These are phyloP conservation scores for Colletotrichum neosansevieriae DNA, from an alignment of 2,329 filamentous ascomycete species.

Conservation along the genomic window DNA sequence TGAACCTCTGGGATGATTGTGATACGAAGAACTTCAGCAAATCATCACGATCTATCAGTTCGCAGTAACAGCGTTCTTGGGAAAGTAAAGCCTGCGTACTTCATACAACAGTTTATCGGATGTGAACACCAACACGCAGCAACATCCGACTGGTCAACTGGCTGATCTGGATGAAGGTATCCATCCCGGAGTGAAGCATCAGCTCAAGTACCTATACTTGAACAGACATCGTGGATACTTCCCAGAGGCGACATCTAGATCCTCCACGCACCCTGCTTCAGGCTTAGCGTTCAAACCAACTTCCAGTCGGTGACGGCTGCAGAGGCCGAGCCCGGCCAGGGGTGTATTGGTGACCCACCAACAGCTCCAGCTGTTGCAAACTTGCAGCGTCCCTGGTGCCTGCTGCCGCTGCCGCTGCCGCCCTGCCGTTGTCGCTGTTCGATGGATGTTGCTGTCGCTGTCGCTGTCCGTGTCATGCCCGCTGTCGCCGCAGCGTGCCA, in stretches of 20 bases:
- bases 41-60: no score
- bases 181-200: neutral
- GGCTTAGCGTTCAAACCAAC: conserved; percentile 8
- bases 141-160: no score
- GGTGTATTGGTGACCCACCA: neutral
- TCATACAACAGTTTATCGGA: no score
- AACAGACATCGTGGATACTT: neutral
- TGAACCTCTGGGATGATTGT: no score
- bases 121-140: no score
- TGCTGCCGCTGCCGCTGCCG: conserved; percentile 26
- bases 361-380: neutral
- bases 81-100: no score
- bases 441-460: neutral
- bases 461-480: conserved; percentile 14
- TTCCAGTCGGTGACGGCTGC: conserved; percentile 12
- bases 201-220: conserved; percentile 5
- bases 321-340: conserved; percentile 17
- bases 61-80: no score
- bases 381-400: conserved; percentile 27
- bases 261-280: neutral
- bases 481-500: conserved; percentile 13
- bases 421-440: conserved; percentile 7
- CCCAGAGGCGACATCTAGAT: conserved; percentile 2
- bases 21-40: no score
- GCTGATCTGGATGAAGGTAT: neutral